These are phyloP conservation scores for Aspergillus asperescens DNA, from an alignment of 495 filamentous ascomycete genomes.

Conservation along the genomic window DNA sequence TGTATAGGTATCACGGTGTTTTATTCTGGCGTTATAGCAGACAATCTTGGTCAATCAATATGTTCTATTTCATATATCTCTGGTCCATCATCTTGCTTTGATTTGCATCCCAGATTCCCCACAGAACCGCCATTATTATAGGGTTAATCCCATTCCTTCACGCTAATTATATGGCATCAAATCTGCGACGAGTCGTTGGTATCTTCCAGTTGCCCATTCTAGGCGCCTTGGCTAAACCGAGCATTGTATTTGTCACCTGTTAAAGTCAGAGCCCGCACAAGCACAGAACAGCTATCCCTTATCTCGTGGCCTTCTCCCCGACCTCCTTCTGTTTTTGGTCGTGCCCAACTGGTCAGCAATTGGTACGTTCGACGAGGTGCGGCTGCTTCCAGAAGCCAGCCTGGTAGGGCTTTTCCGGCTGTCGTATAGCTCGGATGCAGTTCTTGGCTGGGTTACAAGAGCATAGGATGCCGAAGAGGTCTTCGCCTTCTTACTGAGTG, in stretches of 20 bases:
- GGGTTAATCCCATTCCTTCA: background rate
- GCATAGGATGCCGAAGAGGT: background rate
- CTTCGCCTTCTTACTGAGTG: slow-evolving; percentile 12
- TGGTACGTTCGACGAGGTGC: slow-evolving; percentile 7
- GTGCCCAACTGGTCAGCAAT: slow-evolving; percentile 2
- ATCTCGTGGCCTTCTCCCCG: slow-evolving; percentile 28
- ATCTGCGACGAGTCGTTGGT: background rate
- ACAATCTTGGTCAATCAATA: slow-evolving; percentile 25
- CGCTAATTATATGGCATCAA: background rate
- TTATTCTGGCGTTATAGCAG: slow-evolving; percentile 27
- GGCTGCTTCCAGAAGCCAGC: slow-evolving; percentile 19
- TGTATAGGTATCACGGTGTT: slow-evolving; percentile 21
- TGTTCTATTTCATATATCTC: slow-evolving; percentile 15
- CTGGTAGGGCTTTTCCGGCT: slow-evolving; percentile 20
- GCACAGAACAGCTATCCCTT: background rate
- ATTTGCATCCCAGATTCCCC: background rate
- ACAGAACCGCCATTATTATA: background rate
- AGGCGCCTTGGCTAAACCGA: slow-evolving; percentile 24
- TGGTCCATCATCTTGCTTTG: background rate
- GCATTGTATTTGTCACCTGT: slow-evolving; percentile 34
- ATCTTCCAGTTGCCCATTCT: background rate
- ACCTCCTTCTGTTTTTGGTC: slow-evolving; percentile 13
- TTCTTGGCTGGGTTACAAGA: slow-evolving; percentile 1
- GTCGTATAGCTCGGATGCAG: slow-evolving; percentile 11
- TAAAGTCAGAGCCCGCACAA: background rate